Percentiles rank a stretch among this genome's conserved stretches.
Evolutionary conservation across 1,284 basidiomycete species (phyloP).

Genomic region (Veloboletus limbatus): DNA sequence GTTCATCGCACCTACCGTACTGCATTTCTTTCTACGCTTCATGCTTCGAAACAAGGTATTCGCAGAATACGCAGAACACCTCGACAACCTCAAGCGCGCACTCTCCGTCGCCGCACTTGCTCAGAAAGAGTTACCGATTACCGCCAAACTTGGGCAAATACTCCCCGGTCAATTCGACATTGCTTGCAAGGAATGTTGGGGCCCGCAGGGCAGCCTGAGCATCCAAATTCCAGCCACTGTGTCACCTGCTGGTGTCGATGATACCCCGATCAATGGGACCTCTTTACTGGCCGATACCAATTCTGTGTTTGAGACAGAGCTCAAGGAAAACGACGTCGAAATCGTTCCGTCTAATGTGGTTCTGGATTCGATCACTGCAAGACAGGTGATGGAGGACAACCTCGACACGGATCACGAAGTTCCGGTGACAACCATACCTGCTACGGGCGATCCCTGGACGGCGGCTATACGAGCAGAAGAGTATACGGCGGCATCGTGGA

Average conservation of each 20-base stretch:
- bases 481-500: conserved; percentile 32
- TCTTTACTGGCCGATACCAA: neutral
- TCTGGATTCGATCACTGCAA: conserved; percentile 32
- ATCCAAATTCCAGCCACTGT: conserved; percentile 19
- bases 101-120: conserved; percentile 40
- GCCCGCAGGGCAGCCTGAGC: conserved; percentile 21
- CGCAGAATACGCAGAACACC: conserved; percentile 22
- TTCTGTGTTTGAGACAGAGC: conserved; percentile 26
- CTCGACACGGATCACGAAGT: conserved; percentile 17
- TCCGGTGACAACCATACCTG: conserved; percentile 19
- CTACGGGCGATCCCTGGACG: conserved; percentile 23
- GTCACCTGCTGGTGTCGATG: neutral
- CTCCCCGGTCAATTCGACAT: conserved; percentile 42
- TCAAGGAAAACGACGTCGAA: conserved; percentile 22
- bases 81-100: conserved; percentile 30
- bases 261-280: neutral
- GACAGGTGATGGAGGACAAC: conserved; percentile 31
- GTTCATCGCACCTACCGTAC: conserved; percentile 40
- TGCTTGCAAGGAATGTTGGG: conserved; percentile 40
- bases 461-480: conserved; percentile 24
- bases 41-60: conserved; percentile 45
- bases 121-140: conserved; percentile 43
- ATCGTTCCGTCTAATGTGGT: conserved; percentile 29
- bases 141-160: conserved; percentile 37
- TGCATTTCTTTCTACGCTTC: conserved; percentile 50